Evolutionary conservation across 225 moss, liverwort and hornwort species (phyloP).

Genomic region (Polytrichum formosum): DNA sequence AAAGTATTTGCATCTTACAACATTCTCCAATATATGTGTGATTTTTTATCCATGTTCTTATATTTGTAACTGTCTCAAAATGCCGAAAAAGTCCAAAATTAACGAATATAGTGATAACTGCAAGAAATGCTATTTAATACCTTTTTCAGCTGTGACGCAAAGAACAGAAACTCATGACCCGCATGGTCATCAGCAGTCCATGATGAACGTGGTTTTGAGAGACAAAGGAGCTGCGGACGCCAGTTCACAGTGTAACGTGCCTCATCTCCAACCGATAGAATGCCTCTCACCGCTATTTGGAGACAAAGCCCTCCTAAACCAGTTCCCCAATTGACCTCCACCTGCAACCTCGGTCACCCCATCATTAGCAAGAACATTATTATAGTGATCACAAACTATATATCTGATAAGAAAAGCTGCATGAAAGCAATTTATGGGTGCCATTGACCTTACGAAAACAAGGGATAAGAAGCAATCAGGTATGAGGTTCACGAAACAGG

Average conservation of each 20-base stretch:
- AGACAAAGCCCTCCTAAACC: slow-evolving; percentile 66
- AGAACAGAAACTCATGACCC: slow-evolving; percentile 49
- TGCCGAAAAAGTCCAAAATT: no score
- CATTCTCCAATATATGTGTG: no score
- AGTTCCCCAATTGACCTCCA: slow-evolving; percentile 78
- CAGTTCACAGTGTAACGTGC: slow-evolving; percentile 76
- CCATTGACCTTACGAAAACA: no score
- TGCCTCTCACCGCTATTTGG: slow-evolving; percentile 58
- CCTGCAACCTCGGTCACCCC: slow-evolving; percentile 25
- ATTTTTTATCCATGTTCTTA: no score
- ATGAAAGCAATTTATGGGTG: no score
- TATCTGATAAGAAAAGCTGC: no score
- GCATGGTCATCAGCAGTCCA: slow-evolving; percentile 43
- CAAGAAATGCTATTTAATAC: slow-evolving; percentile 4
- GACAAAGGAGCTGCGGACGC: slow-evolving; percentile 68
- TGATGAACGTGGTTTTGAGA: slow-evolving; percentile 60
- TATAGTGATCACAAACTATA: no score
- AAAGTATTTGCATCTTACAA: no score
- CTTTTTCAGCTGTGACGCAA: slow-evolving; percentile 69
- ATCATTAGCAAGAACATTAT: neutral
- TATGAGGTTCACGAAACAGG: no score
- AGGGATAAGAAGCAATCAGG: no score
- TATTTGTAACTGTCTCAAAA: no score
- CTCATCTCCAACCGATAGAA: slow-evolving; percentile 59
- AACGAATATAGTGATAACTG: no score